Evolutionary conservation across 768 basidiomycete species (phyloP).

Genomic region (Pisolithus albus): DNA sequence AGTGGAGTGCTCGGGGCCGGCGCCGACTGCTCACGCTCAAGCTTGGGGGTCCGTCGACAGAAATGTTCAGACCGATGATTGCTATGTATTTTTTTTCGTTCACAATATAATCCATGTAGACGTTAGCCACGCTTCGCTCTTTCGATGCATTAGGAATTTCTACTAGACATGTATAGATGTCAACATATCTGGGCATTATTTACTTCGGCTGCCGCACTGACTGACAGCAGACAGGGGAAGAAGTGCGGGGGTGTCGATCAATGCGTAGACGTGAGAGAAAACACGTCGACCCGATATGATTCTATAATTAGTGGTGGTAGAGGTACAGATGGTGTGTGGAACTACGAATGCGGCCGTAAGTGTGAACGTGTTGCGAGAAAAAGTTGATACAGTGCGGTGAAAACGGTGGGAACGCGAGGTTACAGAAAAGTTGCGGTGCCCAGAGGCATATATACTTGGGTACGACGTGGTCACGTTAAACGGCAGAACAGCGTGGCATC

Average conservation of each 20-base stretch:
- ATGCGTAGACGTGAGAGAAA: not conserved
- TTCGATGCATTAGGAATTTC: too few species aligned
- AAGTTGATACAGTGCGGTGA: conserved; percentile 16
- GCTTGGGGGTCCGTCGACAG: too few species aligned
- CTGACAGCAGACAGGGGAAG: too few species aligned
- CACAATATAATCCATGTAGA: too few species aligned
- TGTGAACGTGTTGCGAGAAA: conserved; percentile 9
- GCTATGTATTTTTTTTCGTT: too few species aligned
- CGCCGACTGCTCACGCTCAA: too few species aligned
- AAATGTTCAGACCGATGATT: too few species aligned
- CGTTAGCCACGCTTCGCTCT: too few species aligned
- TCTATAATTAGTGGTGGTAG: conserved; percentile 14
- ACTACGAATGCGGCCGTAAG: not conserved
- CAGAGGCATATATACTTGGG: conserved; percentile 5
- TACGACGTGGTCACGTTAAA: not conserved
- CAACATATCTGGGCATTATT: too few species aligned
- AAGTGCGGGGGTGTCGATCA: not conserved
- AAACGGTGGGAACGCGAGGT: not conserved
- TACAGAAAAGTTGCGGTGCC: not conserved
- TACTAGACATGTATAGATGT: too few species aligned
- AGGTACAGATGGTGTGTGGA: conserved; percentile 14
- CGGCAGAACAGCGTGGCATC: not conserved
- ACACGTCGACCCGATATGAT: not conserved
- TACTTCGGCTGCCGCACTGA: too few species aligned
- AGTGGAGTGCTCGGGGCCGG: too few species aligned